phyloP scores from a whole-genome alignment of 345 rosid species.

The Eucalyptus virginea region DNA sequence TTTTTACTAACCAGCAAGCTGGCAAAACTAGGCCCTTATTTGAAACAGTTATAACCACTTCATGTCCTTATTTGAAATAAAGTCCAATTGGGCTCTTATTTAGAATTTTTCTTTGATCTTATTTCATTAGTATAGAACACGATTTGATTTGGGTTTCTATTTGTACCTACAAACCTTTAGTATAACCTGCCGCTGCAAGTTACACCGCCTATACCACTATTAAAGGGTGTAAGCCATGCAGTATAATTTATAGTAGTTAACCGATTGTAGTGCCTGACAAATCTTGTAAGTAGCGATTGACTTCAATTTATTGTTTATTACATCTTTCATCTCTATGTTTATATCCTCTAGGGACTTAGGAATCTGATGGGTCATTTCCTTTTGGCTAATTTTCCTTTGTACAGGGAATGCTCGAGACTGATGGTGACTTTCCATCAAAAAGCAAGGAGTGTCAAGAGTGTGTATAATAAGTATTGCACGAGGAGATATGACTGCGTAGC shows the following conservation, averaged over 20 bases:
- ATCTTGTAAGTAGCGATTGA: constrained; percentile 21
- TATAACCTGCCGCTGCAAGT: constrained; percentile 55
- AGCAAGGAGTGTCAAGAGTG: not conserved
- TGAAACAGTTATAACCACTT: no score
- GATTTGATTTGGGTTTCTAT: not conserved
- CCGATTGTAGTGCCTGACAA: constrained; percentile 29
- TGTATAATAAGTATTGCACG: not conserved
- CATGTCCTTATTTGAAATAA: rapidly evolving
- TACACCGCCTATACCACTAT: constrained; percentile 49
- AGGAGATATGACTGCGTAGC: not conserved
- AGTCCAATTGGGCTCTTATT: no score
- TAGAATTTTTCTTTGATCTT: not conserved
- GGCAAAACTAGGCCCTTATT: rapidly evolving
- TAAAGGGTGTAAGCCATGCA: constrained; percentile 29
- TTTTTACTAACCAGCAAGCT: rapidly evolving
- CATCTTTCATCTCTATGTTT: not conserved
- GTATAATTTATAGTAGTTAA: constrained; percentile 25
- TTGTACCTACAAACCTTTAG: constrained; percentile 6
- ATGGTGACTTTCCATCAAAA: constrained; percentile 8
- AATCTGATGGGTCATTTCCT: not conserved
- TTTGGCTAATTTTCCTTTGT: not conserved
- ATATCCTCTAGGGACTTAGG: not conserved
- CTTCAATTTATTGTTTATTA: not conserved
- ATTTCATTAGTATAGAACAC: not conserved
- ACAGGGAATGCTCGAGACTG: constrained; percentile 2